phyloP scores from a whole-genome alignment of 2,329 filamentous ascomycete genomes.

The Drechslerella stenobrocha region DNA sequence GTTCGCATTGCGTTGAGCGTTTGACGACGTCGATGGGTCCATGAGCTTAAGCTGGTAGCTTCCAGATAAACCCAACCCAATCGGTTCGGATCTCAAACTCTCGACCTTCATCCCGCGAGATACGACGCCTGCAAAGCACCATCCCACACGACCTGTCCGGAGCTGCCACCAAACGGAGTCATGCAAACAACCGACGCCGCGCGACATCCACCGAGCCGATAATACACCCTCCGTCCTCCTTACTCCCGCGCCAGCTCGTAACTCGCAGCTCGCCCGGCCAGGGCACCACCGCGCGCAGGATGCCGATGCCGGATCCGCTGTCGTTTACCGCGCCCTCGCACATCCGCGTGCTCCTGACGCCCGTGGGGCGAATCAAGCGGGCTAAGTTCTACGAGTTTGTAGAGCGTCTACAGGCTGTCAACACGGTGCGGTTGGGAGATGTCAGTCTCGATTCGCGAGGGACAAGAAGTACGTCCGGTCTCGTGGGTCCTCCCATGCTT shows the following conservation, averaged over 20 bases:
- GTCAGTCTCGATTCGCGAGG: conserved; percentile 81
- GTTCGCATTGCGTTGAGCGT: conserved; percentile 5
- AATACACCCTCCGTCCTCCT: background rate
- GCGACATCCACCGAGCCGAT: background rate
- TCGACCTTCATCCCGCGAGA: background rate
- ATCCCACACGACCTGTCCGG: background rate
- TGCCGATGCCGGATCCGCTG: conserved; percentile 76
- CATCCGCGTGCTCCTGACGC: conserved; percentile 83
- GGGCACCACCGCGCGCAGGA: conserved; percentile 13
- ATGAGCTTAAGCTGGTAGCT: background rate
- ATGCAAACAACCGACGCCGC: background rate
- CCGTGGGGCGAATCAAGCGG: conserved; percentile 80
- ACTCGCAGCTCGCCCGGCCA: conserved; percentile 1
- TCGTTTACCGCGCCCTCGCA: conserved; percentile 88
- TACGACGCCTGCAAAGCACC: background rate
- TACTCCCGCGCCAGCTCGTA: background rate
- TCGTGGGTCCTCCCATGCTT: conserved; percentile 29
- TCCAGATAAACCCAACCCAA: background rate
- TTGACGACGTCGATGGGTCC: conserved; percentile 4
- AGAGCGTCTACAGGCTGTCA: conserved; percentile 73
- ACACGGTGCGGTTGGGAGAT: conserved; percentile 81
- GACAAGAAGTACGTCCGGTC: conserved; percentile 71
- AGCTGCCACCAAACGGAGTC: background rate
- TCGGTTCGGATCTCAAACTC: no score
- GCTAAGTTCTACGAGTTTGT: conserved; percentile 79